Evolutionary conservation across 805 yeast genomes (phyloP), one percentile per base, ranked within the genome.

Genomic region (Yarrowia phangngaensis): DNA sequence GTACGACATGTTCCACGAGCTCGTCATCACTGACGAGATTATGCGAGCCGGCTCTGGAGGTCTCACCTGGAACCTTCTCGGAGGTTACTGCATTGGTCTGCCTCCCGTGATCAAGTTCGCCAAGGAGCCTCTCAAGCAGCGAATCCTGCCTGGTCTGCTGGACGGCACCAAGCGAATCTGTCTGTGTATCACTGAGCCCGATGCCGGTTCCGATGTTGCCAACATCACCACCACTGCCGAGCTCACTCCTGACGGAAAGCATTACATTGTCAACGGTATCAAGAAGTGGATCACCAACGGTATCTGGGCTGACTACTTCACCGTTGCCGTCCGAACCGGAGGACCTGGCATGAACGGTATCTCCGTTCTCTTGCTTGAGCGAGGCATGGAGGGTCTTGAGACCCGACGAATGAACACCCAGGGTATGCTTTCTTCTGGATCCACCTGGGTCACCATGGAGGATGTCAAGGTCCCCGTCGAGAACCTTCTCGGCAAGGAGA

Each of bases 221-320:
- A 64, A 64, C 46, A 47, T 68, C 41, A 63, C 66, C 20, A 64
- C 72, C 13, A 58, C 66, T 26, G 72, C 73, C 19, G 60, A 51
- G 38, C 55, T 55, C 54, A 57, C 66, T 26, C 60, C 58, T n/a
- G 70, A 68, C 34, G 72, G 72, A 27, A 65, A 66, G 63, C 61
- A 58, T 56, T 69, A 55, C 55, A 55, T 65, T 31, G 67, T 69
- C 45, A 68, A 61, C 53, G 73, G 73, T 28, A 67, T 66, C 49
- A 69, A 69, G 61, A 69, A 69, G 57, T 69, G 73, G 73, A 69
- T 69, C 62, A 70, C 73, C 47, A 70, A 70, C 54, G 72, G 73
- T 29, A 57, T 67, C 38, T 67, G 65, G 59, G 54, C 69, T 20
- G 73, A 69, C 57, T 69, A 67, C 60, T 69, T 68, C 57, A 66